Evolutionary conservation across 2,329 filamentous ascomycete genomes (phyloP).

Genomic region (Phyllachora maydis): DNA sequence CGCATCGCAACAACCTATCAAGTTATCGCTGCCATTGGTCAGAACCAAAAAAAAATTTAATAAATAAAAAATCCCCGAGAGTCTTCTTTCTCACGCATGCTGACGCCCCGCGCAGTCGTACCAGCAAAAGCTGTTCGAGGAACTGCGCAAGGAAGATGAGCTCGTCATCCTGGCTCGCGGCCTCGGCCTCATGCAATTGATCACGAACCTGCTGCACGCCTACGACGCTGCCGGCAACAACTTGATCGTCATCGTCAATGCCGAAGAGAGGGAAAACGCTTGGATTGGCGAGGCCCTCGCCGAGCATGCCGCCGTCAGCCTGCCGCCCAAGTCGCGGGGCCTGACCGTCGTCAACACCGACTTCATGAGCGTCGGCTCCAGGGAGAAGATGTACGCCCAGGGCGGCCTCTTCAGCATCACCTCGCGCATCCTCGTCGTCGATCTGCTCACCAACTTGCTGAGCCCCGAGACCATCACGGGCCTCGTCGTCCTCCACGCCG

Average conservation of each 20-base stretch:
- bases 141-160: constrained; percentile 78
- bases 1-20: too few species aligned
- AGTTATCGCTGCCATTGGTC: too few species aligned
- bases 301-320: constrained; percentile 84
- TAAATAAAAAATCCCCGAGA: too few species aligned
- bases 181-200: constrained; percentile 73
- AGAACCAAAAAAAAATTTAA: too few species aligned
- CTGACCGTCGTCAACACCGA: constrained; percentile 90
- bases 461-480: constrained; percentile 74
- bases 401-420: constrained; percentile 94
- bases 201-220: constrained; percentile 91
- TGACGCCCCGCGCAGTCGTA: constrained; percentile 39
- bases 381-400: constrained; percentile 78
- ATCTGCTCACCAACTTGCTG: constrained; percentile 68
- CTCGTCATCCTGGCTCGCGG: constrained; percentile 82
- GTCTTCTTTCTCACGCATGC: too few species aligned
- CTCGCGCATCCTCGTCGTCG: constrained; percentile 83
- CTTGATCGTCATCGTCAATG: constrained; percentile 70
- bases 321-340: constrained; percentile 61
- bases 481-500: constrained; percentile 71
- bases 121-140: constrained; percentile 87
- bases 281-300: constrained; percentile 95
- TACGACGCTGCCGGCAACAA: constrained; percentile 95
- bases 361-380: constrained; percentile 62
- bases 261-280: constrained; percentile 80